phyloP scores from a whole-genome alignment of 2,329 filamentous ascomycete genomes.

The Ilyonectria robusta region DNA sequence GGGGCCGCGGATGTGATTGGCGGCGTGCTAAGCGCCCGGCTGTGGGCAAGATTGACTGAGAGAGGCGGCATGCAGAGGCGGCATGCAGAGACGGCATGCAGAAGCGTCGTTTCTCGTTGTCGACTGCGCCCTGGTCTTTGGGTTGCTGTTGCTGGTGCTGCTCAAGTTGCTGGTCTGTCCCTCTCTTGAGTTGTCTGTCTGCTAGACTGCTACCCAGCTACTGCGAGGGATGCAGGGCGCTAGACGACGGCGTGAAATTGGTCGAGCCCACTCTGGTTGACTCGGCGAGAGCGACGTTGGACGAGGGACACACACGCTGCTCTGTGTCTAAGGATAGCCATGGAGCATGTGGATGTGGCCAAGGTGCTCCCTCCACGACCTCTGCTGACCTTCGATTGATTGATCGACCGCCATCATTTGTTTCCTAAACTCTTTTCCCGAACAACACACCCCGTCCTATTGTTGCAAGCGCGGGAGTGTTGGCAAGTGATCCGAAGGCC shows the following conservation, averaged over 20 bases:
- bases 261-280: slow-evolving; percentile 29
- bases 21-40: slow-evolving; percentile 52
- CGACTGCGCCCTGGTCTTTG: slow-evolving; percentile 23
- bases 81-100: slow-evolving; percentile 44
- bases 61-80: slow-evolving; percentile 46
- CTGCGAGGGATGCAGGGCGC: slow-evolving; percentile 47
- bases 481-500: slow-evolving; percentile 11
- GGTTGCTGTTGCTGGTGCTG: slow-evolving; percentile 27
- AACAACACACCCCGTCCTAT: slow-evolving; percentile 8
- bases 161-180: slow-evolving; percentile 28
- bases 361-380: neutral
- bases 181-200: slow-evolving; percentile 7
- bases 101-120: slow-evolving; percentile 38
- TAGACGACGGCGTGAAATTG: slow-evolving; percentile 30
- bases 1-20: slow-evolving; percentile 51
- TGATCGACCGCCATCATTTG: too few relatives aligned
- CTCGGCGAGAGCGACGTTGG: neutral
- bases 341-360: neutral
- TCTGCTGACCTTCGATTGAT: too few relatives aligned
- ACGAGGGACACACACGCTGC: too few relatives aligned
- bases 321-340: slow-evolving; percentile 4
- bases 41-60: slow-evolving; percentile 43
- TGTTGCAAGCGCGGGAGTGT: slow-evolving; percentile 11
- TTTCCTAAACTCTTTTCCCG: neutral
- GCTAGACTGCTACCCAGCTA: slow-evolving; percentile 42